These are phyloP conservation scores for Fraxinus paxiana DNA, from an alignment of 305 asterid genomes.

Conservation along the genomic window DNA sequence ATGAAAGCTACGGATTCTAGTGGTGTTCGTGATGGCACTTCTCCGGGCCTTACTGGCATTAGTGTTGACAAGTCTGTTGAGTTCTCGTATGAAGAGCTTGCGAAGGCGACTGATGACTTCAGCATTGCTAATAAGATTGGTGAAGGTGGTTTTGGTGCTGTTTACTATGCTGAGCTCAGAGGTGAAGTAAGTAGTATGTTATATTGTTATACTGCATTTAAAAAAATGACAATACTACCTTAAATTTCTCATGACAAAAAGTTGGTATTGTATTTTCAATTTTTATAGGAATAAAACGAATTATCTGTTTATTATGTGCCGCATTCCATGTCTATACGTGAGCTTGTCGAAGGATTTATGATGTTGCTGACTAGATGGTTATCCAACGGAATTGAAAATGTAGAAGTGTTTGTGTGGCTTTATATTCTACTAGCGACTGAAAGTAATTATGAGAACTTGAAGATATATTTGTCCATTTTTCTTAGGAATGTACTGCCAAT, in stretches of 20 bases:
- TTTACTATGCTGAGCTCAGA: conserved; percentile 95
- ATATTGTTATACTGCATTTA: background rate
- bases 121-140: conserved; percentile 90
- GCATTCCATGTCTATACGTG: background rate
- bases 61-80: conserved; percentile 88
- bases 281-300: background rate
- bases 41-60: conserved; percentile 64
- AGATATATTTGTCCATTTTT: background rate
- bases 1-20: conserved; percentile 36
- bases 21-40: conserved; percentile 37
- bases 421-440: background rate
- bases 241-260: background rate
- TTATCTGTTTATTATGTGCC: background rate
- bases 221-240: background rate
- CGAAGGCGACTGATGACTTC: conserved; percentile 74
- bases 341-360: background rate
- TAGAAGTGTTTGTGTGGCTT: background rate
- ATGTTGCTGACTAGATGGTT: background rate
- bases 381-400: background rate
- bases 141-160: conserved; percentile 95
- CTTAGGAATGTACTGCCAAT: background rate
- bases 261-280: background rate
- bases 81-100: conserved; percentile 90
- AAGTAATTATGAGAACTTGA: background rate
- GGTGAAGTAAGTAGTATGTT: conserved; percentile 68